Base-by-base conservation (phyloP, 2,329 filamentous ascomycete species). In the Corinectria fuckeliana region DNA sequence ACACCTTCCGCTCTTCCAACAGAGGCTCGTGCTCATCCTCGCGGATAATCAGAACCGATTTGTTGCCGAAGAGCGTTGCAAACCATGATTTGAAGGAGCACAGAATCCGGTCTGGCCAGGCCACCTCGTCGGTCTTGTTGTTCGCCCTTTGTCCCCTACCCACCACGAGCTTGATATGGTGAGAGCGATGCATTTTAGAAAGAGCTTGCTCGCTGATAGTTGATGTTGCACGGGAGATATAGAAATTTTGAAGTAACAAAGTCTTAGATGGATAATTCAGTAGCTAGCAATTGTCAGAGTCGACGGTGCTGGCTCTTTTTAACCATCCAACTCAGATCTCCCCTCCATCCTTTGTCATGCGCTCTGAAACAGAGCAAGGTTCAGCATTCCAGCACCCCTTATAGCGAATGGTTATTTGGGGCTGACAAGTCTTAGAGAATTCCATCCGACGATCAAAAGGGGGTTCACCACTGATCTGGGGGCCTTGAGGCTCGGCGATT, bases 21-120 rank as follows among this genome's bases (percentile, higher is more conserved):
- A 73, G 41, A 2, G 71, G 71, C 36, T 69, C 65, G 8, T 60
- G 56, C 8, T 69, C 69, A 1, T 70, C 63, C 2, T 65, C 60
- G 5, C 41, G n/a, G n/a, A 53, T 53, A 9, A 10, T 10, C 3
- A 38, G 25, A 14, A 38, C 2, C 23, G 48, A 0, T 23, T 49
- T 38, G 32, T 42, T 11, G 48, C 49, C 53, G 39, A 57, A 21
- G 10, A 60, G 6, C 4, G 32, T 32, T 2, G 44, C 21, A 10
- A 60, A 9, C 57, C 62, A 67, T 14, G 57, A 56, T 6, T 62
- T 62, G 23, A 67, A 26, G n/a, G 64, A 64, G 3, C 25, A 36
- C 11, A 64, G 13, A n/a, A 66, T 32, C 26, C 53, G 66, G 30
- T n/a, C 44, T 4, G 63, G 50, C 50, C 67, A 63, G 5, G 52